These are phyloP conservation scores for Fusarium succisae DNA, from an alignment of 2,329 filamentous ascomycete genomes.

Conservation along the genomic window DNA sequence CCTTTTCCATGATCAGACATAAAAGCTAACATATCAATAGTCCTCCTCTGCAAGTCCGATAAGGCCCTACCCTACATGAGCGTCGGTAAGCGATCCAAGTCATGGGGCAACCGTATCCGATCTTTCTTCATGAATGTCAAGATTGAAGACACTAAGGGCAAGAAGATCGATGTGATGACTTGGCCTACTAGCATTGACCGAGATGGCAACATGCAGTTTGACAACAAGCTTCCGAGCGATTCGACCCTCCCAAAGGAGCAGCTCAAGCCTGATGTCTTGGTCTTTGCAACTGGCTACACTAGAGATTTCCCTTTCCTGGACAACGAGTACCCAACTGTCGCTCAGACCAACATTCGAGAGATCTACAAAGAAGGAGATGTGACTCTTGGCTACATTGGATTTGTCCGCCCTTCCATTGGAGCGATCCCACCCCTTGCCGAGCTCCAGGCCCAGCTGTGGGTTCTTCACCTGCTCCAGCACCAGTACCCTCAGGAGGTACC, in stretches of 20 bases:
- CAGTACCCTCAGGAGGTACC: slow-evolving; percentile 38
- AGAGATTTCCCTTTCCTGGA: slow-evolving; percentile 54
- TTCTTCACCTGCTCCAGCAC: slow-evolving; percentile 51
- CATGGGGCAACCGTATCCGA: slow-evolving; percentile 49
- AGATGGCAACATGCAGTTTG: slow-evolving; percentile 51
- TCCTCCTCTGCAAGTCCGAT: slow-evolving; percentile 57
- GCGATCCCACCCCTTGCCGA: slow-evolving; percentile 61
- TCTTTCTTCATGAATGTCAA: slow-evolving; percentile 51
- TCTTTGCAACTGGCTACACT: slow-evolving; percentile 59
- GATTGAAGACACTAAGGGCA: slow-evolving; percentile 50
- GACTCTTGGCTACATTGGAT: slow-evolving; percentile 57
- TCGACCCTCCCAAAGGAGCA: slow-evolving; percentile 34
- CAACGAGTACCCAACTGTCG: slow-evolving; percentile 52
- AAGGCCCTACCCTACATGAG: slow-evolving; percentile 56
- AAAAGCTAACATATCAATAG: slow-evolving; percentile 34
- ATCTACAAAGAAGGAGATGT: slow-evolving; percentile 57
- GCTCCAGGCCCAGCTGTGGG: slow-evolving; percentile 59
- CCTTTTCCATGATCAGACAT: background rate
- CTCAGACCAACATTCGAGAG: slow-evolving; percentile 61
- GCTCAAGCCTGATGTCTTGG: slow-evolving; percentile 55
- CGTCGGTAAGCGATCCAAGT: slow-evolving; percentile 46
- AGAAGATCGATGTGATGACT: slow-evolving; percentile 54
- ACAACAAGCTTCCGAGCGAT: slow-evolving; percentile 42
- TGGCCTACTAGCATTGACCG: slow-evolving; percentile 54
- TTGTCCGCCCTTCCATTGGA: slow-evolving; percentile 56